phyloP scores from a whole-genome alignment of 1,284 basidiomycete genomes.

The Austroboletus novae-zelandiae region DNA sequence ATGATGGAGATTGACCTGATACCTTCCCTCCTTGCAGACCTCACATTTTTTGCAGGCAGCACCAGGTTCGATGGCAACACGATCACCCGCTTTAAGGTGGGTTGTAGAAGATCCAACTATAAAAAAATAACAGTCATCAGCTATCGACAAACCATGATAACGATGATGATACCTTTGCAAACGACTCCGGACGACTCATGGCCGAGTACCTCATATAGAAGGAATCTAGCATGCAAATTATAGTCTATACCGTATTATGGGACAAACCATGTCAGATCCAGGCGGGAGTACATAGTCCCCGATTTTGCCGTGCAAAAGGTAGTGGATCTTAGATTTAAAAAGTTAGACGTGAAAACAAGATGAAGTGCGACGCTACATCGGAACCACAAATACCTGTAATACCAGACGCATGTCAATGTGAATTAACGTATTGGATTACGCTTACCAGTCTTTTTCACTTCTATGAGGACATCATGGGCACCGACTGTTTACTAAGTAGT shows the following conservation, averaged over 20 bases:
- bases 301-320: conserved; percentile 73
- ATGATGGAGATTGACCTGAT: conserved; percentile 54
- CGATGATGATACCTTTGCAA: conserved; percentile 27
- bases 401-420: too few species aligned
- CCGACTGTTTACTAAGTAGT: conserved; percentile 43
- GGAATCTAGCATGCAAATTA: background rate
- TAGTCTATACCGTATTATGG: conserved; percentile 1
- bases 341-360: too few species aligned
- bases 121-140: too few species aligned
- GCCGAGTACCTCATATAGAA: conserved; percentile 45
- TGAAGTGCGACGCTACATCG: too few species aligned
- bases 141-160: too few species aligned
- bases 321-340: conserved; percentile 52
- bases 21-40: conserved; percentile 74
- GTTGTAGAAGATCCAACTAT: conserved; percentile 18
- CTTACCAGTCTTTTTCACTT: conserved; percentile 74
- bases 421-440: too few species aligned
- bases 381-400: too few species aligned
- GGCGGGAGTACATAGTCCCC: conserved; percentile 71
- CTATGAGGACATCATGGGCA: conserved; percentile 81
- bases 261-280: conserved; percentile 53
- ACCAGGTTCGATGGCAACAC: conserved; percentile 86
- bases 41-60: conserved; percentile 72
- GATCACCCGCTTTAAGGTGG: conserved; percentile 73
- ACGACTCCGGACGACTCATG: conserved; percentile 60